Evolutionary conservation across 2,329 filamentous ascomycete species (phyloP).

Genomic region (Intubia oerlemansii): DNA sequence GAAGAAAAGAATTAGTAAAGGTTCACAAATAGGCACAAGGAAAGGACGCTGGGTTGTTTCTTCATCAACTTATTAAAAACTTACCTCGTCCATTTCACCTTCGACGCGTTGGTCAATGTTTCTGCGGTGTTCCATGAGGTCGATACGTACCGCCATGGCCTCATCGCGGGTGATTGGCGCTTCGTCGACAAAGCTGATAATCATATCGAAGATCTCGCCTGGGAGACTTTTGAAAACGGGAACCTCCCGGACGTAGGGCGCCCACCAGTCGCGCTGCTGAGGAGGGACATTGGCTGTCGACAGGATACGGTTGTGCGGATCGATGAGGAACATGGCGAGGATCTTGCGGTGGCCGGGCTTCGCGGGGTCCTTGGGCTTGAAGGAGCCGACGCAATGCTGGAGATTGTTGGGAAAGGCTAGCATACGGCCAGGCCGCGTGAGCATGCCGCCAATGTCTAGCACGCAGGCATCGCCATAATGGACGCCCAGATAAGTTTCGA

Average conservation of each 20-base stretch:
- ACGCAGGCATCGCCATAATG: constrained; percentile 10
- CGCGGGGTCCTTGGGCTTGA: constrained; percentile 24
- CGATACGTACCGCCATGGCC: constrained; percentile 7
- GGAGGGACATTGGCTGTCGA: constrained; percentile 21
- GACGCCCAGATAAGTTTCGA: constrained; percentile 8
- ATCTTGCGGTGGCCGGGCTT: constrained; percentile 33
- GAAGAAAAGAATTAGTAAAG: no score
- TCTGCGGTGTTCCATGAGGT: constrained; percentile 10
- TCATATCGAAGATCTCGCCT: constrained; percentile 10
- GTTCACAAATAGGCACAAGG: no score
- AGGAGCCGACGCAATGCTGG: constrained; percentile 29
- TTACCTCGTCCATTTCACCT: no score
- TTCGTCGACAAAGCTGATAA: constrained; percentile 9
- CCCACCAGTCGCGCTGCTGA: constrained; percentile 17
- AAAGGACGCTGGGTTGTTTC: no score
- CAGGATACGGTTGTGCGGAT: constrained; percentile 28
- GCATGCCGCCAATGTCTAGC: constrained; percentile 20
- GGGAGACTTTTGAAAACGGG: constrained; percentile 6
- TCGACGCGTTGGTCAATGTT: no score
- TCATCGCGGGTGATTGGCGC: constrained; percentile 11
- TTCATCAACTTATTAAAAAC: no score
- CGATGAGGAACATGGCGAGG: constrained; percentile 35
- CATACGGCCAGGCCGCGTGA: constrained; percentile 19
- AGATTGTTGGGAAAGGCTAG: constrained; percentile 20
- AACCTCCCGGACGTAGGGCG: constrained; percentile 4